Percentiles rank a stretch among this genome's conserved stretches.
These are phyloP conservation scores for Fusarium sp. DNA, from an alignment of 2,329 filamentous ascomycete species.

Conservation along the genomic window DNA sequence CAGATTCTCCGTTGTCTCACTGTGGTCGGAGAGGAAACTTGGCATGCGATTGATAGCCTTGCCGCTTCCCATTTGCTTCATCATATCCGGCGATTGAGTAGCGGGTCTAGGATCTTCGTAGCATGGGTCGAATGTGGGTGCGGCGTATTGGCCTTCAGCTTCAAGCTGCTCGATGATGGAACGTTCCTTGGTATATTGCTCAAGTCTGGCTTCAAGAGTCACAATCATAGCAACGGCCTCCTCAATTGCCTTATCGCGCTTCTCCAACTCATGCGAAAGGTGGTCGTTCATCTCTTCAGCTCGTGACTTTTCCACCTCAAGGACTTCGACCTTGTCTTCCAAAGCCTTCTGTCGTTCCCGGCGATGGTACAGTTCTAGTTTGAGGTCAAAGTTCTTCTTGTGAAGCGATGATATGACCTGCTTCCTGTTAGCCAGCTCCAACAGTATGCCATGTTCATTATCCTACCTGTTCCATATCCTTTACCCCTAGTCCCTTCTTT, in stretches of 20 bases:
- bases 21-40: slow-evolving; percentile 71
- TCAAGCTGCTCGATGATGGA: slow-evolving; percentile 64
- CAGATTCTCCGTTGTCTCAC: slow-evolving; percentile 68
- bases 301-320: slow-evolving; percentile 65
- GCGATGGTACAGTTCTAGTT: slow-evolving; percentile 76
- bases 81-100: slow-evolving; percentile 26
- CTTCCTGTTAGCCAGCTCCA: slow-evolving; percentile 7
- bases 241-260: slow-evolving; percentile 75
- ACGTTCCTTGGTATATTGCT: slow-evolving; percentile 63
- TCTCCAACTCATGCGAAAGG: slow-evolving; percentile 70
- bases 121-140: slow-evolving; percentile 46
- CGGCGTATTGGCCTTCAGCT: slow-evolving; percentile 50
- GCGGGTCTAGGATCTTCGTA: slow-evolving; percentile 38
- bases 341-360: slow-evolving; percentile 70
- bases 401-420: slow-evolving; percentile 74
- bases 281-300: slow-evolving; percentile 67
- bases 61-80: slow-evolving; percentile 45
- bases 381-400: slow-evolving; percentile 82
- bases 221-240: slow-evolving; percentile 78
- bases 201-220: slow-evolving; percentile 68
- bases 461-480: slow-evolving; percentile 74
- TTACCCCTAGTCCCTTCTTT: slow-evolving; percentile 68
- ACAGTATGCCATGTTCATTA: too few species aligned
- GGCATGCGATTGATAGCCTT: slow-evolving; percentile 67
- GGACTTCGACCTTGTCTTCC: slow-evolving; percentile 65